phyloP scores from a whole-genome alignment of 768 basidiomycete species.

The Postia placenta region DNA sequence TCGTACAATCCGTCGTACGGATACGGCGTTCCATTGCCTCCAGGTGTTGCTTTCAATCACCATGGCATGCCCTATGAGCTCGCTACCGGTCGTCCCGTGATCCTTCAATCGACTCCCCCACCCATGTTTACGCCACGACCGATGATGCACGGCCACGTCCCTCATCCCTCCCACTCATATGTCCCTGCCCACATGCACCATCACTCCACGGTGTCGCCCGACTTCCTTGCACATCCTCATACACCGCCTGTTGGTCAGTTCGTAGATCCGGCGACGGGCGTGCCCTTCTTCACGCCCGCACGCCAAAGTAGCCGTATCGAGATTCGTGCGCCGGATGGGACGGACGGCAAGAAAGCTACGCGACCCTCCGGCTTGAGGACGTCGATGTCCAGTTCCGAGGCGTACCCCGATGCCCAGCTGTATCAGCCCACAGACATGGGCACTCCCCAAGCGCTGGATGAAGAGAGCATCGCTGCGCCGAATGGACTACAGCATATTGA shows the following conservation, averaged over 20 bases:
- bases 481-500: conserved; percentile 1
- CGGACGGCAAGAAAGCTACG: conserved; percentile 22
- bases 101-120: conserved; percentile 53
- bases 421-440: conserved; percentile 18
- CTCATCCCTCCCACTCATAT: conserved; percentile 41
- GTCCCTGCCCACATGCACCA: conserved; percentile 61
- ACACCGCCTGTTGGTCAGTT: conserved; percentile 60
- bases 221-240: conserved; percentile 53
- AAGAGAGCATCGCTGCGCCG: neutral
- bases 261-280: conserved; percentile 59
- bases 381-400: conserved; percentile 20
- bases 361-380: conserved; percentile 42
- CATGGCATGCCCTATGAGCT: conserved; percentile 80
- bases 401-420: neutral
- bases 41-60: conserved; percentile 66
- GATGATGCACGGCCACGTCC: conserved; percentile 48
- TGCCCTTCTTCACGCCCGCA: conserved; percentile 70
- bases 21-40: conserved; percentile 50
- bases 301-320: conserved; percentile 67
- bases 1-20: conserved; percentile 64
- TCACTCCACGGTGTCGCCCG: conserved; percentile 50
- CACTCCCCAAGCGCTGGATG: conserved; percentile 16
- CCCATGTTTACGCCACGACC: conserved; percentile 67
- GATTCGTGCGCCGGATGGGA: conserved; percentile 56
- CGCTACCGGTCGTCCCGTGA: conserved; percentile 76